Base-by-base conservation (phyloP, 106 monocot genomes). In the Phalaenopsis equestris region DNA sequence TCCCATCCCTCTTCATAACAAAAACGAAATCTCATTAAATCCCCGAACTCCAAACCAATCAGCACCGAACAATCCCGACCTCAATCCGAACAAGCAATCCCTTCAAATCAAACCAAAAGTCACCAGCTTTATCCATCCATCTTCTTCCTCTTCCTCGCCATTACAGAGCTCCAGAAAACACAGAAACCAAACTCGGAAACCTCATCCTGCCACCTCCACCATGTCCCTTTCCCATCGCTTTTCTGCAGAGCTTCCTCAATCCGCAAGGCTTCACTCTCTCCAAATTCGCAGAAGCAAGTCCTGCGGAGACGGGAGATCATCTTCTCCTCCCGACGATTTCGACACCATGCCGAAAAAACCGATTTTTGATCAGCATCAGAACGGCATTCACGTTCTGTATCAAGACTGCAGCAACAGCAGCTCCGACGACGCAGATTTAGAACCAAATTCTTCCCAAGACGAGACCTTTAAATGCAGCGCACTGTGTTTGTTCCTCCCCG, bases 231-330 rank as follows among this genome's bases (percentile, higher is more conserved):
- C n/a, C n/a, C 24, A 64, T 64, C 64, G 64, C 64, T 24, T 21
- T 12, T 64, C 64, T 64, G 1, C 64, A 21, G 64, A 64, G 52
- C 52, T 52, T 52, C 12, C 52, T 9, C 12, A 64, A 23, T 23
- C 21, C 23, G 64, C 64, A 64, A 64, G 23, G n/a, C 64, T 24
- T 21, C 23, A 64, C 64, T 5, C 8, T 64, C 72, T 68, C 42
- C 18, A 76, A 1, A 68, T 90, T n/a, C 77, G 78, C n/a, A 75
- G 89, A 48, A 91, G 87, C 86, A 93, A 91, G 70, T 89, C 89
- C 3, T 90, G 90, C 56, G 90, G 88, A 8, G 93, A 88, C 14
- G 93, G 87, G 5, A 77, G 91, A 68, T 81, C 91, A 5, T 89
- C 84, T 17, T 21, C 48, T 12, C 87, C 87, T 7, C 75, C 89